These are phyloP conservation scores for Blakeslea trispora DNA, from an alignment of 371 early-diverging fungal genomes.

Conservation along the genomic window DNA sequence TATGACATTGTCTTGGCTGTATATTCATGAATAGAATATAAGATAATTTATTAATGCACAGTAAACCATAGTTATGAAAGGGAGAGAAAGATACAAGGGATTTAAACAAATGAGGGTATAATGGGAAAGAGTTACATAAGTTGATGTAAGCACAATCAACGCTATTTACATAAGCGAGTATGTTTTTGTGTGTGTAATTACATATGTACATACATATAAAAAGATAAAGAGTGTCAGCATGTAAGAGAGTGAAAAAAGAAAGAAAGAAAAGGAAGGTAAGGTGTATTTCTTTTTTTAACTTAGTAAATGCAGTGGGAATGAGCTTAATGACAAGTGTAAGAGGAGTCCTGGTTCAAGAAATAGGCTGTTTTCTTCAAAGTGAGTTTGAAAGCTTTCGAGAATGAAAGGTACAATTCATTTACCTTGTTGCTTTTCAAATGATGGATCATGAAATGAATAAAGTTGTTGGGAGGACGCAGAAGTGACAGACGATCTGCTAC, in stretches of 20 bases:
- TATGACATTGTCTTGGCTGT: too few relatives aligned
- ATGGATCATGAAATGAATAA: constrained; percentile 2
- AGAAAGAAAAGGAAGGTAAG: neutral
- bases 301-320: too few relatives aligned
- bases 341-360: neutral
- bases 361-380: neutral
- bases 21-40: too few relatives aligned
- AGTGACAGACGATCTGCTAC: constrained; percentile 14
- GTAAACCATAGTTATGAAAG: neutral
- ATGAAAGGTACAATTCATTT: neutral
- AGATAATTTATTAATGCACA: constrained; percentile 13
- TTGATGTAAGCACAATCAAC: constrained; percentile 7
- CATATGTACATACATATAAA: too few relatives aligned
- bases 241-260: neutral
- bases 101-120: constrained; percentile 1
- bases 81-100: neutral
- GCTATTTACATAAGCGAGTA: constrained; percentile 19
- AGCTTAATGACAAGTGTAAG: neutral
- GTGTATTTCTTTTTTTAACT: too few relatives aligned
- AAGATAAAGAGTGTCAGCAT: too few relatives aligned
- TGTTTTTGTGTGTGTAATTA: constrained; percentile 3
- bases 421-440: constrained; percentile 1
- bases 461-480: constrained; percentile 8
- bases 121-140: neutral
- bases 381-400: neutral